Conservation (phyloP, 2,329 filamentous ascomycete species). For the Fusarium goolgardi region DNA sequence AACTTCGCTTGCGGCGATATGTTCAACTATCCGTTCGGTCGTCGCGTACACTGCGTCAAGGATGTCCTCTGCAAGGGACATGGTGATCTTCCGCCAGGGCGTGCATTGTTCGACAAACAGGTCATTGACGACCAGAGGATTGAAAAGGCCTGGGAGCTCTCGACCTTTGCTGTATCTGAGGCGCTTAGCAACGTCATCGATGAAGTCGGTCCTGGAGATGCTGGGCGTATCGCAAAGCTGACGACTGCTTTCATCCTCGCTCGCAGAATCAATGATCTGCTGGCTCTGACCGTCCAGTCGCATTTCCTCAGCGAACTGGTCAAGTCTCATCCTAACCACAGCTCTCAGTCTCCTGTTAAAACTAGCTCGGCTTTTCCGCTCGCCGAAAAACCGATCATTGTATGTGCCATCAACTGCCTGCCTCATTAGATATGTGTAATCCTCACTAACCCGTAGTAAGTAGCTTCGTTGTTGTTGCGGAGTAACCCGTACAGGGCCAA, state of each 20-base stretch:
- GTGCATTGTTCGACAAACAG: conserved; percentile 69
- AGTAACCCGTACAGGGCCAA: conserved; percentile 63
- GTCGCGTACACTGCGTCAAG: conserved; percentile 25
- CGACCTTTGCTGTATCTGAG: conserved; percentile 49
- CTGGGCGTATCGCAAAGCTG: not conserved
- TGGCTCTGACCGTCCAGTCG: conserved; percentile 1
- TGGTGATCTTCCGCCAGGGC: conserved; percentile 64
- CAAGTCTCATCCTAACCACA: not conserved
- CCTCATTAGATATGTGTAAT: conserved; percentile 54
- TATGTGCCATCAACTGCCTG: conserved; percentile 65
- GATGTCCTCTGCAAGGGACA: conserved; percentile 21
- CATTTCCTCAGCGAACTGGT: not conserved
- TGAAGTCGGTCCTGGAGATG: conserved; percentile 31
- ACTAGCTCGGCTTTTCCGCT: not conserved
- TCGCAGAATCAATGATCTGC: conserved; percentile 1
- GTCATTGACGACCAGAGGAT: conserved; percentile 67
- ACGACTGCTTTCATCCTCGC: not conserved
- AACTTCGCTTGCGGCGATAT: not conserved
- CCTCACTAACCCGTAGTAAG: conserved; percentile 46
- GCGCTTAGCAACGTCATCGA: conserved; percentile 37
- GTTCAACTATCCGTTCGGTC: not conserved
- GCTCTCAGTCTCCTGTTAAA: not conserved
- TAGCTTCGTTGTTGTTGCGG: conserved; percentile 60
- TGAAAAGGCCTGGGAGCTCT: conserved; percentile 71
- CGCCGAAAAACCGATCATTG: conserved; percentile 51